These are phyloP conservation scores for Rhynchospora pubera DNA, from an alignment of 176 grass and related monocot species.

Conservation along the genomic window DNA sequence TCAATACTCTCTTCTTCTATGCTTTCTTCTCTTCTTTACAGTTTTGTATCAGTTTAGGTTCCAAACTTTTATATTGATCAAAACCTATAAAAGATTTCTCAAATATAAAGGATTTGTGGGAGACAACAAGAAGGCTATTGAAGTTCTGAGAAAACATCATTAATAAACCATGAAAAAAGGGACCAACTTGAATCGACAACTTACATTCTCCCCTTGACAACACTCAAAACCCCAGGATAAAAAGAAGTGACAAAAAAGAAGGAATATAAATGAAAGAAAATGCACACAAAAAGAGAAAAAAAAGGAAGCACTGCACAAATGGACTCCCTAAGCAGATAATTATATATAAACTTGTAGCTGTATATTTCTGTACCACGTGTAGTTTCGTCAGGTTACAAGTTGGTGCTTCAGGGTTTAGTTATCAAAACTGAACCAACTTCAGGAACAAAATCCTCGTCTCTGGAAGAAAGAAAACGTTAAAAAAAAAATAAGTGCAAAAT, in stretches of 20 bases:
- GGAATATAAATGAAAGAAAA: neutral
- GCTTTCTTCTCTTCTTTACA: too few relatives aligned
- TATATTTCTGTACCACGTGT: slow-evolving; percentile 14
- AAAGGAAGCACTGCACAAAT: slow-evolving; percentile 4
- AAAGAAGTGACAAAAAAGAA: neutral
- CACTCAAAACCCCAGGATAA: neutral
- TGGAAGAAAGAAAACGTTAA: slow-evolving; percentile 18
- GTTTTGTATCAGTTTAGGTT: too few relatives aligned
- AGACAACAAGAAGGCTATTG: neutral
- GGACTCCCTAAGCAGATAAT: neutral
- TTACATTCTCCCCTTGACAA: neutral
- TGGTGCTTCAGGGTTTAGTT: neutral
- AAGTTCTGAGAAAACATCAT: neutral
- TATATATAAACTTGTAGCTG: neutral
- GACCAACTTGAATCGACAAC: neutral
- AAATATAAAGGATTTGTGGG: neutral
- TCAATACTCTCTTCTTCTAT: too few relatives aligned
- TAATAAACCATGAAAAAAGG: neutral
- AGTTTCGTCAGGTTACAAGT: neutral
- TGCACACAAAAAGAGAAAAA: neutral
- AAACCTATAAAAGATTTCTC: neutral
- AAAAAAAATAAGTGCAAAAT: neutral
- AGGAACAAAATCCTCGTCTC: slow-evolving; percentile 61
- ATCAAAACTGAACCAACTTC: slow-evolving; percentile 5
- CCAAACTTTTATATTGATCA: too few relatives aligned